A percentile compares a stretch with the other conserved stretches of the same genome.
These are phyloP conservation scores for Fusarium aywerte DNA, from an alignment of 2,329 filamentous ascomycete genomes.

Conservation along the genomic window DNA sequence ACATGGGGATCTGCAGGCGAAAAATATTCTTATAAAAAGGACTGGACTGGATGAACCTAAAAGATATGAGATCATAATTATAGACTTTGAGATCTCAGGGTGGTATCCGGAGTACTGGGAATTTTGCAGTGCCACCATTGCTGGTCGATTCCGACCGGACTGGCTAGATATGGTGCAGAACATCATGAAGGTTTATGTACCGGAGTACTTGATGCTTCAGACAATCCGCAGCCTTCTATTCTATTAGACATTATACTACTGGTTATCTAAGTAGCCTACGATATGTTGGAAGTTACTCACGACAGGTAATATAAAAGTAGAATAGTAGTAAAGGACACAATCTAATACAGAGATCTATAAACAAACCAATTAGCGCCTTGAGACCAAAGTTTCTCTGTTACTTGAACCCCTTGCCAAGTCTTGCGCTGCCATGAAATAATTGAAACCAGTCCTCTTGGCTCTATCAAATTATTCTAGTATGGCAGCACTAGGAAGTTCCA, in stretches of 20 bases:
- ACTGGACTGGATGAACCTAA: background rate
- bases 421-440: too few species aligned
- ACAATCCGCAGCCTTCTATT: background rate
- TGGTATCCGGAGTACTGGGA: conserved; percentile 41
- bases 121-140: conserved; percentile 18
- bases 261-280: too few species aligned
- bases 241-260: background rate
- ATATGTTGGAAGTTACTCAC: too few species aligned
- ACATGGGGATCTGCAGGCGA: background rate
- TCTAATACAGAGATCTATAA: too few species aligned
- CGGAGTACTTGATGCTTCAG: background rate
- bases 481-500: too few species aligned
- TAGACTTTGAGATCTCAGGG: conserved; percentile 32
- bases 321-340: too few species aligned
- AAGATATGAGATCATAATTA: background rate
- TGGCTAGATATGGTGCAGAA: background rate
- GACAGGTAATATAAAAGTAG: too few species aligned
- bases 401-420: too few species aligned
- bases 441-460: too few species aligned
- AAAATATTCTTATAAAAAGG: background rate
- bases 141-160: background rate
- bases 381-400: too few species aligned
- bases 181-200: background rate
- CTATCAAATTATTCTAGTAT: too few species aligned
- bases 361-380: too few species aligned